These are phyloP conservation scores for Akanthomyces lecanii DNA, from an alignment of 2,329 filamentous ascomycete species.

Conservation along the genomic window DNA sequence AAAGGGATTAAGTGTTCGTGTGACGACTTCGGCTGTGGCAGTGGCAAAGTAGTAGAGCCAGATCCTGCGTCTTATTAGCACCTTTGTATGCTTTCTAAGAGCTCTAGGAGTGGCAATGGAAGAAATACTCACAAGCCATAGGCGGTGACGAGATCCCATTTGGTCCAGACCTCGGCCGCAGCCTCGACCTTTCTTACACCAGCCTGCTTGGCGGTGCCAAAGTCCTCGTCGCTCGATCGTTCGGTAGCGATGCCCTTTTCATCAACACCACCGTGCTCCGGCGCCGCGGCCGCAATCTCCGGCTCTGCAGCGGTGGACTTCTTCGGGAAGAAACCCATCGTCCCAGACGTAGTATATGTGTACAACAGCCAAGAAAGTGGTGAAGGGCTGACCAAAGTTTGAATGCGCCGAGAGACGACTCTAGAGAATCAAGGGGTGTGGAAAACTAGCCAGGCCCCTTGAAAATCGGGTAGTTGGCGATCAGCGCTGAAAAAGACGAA, in stretches of 20 bases:
- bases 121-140: conserved; percentile 38
- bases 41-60: conserved; percentile 39
- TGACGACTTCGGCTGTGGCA: conserved; percentile 35
- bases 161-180: conserved; percentile 35
- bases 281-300: conserved; percentile 21
- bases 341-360: neutral
- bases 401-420: neutral
- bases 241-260: conserved; percentile 18
- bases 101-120: neutral
- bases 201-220: conserved; percentile 37
- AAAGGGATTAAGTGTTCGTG: conserved; percentile 40
- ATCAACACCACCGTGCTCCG: neutral
- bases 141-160: conserved; percentile 41
- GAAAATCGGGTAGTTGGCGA: neutral
- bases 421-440: too few species aligned
- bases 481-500: conserved; percentile 4
- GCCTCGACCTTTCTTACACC: conserved; percentile 48
- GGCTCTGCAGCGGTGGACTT: conserved; percentile 17
- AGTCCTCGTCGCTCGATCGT: conserved; percentile 29
- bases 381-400: neutral
- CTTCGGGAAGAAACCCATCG: conserved; percentile 8
- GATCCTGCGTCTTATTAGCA: conserved; percentile 26
- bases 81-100: too few species aligned
- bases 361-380: too few species aligned
- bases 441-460: neutral